These are phyloP conservation scores for Aureobasidium sp. DNA, from an alignment of 2,329 filamentous ascomycete genomes.

Conservation along the genomic window DNA sequence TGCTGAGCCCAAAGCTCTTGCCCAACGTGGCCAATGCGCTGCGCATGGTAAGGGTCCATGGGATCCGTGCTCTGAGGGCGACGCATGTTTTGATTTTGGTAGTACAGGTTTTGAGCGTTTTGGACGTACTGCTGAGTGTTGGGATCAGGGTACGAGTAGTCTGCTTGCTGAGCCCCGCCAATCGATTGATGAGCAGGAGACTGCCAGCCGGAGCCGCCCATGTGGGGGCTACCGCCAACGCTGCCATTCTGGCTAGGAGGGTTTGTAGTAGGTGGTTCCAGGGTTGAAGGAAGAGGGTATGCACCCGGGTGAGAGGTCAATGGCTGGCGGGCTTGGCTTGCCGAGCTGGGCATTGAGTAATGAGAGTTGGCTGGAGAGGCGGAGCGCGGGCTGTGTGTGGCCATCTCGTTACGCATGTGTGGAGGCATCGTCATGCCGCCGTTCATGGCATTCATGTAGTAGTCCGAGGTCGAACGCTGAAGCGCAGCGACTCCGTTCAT, in stretches of 20 bases:
- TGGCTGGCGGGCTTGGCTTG: conserved; percentile 39
- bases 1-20: conserved; percentile 48
- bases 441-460: conserved; percentile 70
- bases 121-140: conserved; percentile 40
- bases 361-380: conserved; percentile 57
- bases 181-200: conserved; percentile 70
- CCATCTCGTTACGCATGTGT: conserved; percentile 70
- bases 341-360: conserved; percentile 47
- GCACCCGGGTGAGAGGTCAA: conserved; percentile 74
- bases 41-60: conserved; percentile 51
- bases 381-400: conserved; percentile 59
- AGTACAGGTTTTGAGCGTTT: conserved; percentile 63
- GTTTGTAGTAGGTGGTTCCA: conserved; percentile 72
- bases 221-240: conserved; percentile 77
- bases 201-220: conserved; percentile 73
- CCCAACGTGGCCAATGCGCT: conserved; percentile 47
- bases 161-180: conserved; percentile 55
- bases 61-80: conserved; percentile 63
- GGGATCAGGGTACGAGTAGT: conserved; percentile 77
- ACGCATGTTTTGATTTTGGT: conserved; percentile 58
- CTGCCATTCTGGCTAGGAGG: conserved; percentile 68
- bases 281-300: conserved; percentile 52
- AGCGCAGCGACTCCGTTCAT: conserved; percentile 61
- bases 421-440: conserved; percentile 52
- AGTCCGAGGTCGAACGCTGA: conserved; percentile 60